Percentiles rank a stretch among this genome's conserved stretches.
These are phyloP conservation scores for Fraxinus dipetala DNA, from an alignment of 305 asterid species.

Conservation along the genomic window DNA sequence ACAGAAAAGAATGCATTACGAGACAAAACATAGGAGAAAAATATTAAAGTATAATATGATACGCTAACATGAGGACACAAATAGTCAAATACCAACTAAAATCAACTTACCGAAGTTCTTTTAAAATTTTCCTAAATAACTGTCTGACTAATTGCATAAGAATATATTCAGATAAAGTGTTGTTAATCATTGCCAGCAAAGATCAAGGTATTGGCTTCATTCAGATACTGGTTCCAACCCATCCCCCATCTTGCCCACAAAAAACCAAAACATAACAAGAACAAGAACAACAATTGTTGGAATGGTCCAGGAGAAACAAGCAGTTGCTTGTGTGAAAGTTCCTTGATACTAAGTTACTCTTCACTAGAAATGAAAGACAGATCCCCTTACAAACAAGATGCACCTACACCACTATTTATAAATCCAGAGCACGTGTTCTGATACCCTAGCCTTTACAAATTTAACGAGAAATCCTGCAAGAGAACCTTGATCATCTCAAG, in stretches of 20 bases:
- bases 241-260: background rate
- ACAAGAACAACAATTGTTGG: background rate
- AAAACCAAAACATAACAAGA: background rate
- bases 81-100: no score
- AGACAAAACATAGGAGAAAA: background rate
- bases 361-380: background rate
- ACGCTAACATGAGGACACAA: no score
- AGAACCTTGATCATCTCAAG: background rate
- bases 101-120: no score
- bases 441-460: background rate
- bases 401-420: background rate
- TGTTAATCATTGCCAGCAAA: background rate
- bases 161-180: background rate
- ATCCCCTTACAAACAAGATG: background rate
- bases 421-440: background rate
- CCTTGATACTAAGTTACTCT: background rate
- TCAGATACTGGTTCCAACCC: background rate
- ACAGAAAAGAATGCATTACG: no score
- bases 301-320: background rate
- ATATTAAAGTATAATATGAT: background rate
- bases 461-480: background rate
- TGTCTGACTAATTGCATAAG: background rate
- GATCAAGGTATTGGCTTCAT: background rate
- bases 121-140: no score
- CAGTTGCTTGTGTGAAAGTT: background rate